phyloP scores from a whole-genome alignment of 345 rosid species.

The Euphorbia tirucalli region DNA sequence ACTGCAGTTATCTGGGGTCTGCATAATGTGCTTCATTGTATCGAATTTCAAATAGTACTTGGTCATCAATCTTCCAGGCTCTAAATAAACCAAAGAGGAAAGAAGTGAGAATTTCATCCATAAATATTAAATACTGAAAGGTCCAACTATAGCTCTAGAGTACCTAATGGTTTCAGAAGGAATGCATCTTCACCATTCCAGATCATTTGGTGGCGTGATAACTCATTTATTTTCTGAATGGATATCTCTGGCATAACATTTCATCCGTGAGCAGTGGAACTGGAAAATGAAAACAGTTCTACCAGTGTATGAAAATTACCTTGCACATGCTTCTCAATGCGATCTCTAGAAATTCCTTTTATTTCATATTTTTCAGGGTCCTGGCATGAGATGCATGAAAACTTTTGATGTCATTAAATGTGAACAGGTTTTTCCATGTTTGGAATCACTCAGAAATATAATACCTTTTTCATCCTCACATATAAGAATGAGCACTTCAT shows the following conservation, averaged over 20 bases:
- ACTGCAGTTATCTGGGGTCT: slow-evolving; percentile 57
- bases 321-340: slow-evolving; percentile 81
- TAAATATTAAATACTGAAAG: slow-evolving; percentile 11
- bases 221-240: slow-evolving; percentile 72
- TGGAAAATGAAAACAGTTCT: slow-evolving; percentile 10
- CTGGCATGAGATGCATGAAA: slow-evolving; percentile 36
- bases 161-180: slow-evolving; percentile 89
- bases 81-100: slow-evolving; percentile 34
- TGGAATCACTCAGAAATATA: slow-evolving; percentile 18
- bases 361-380: slow-evolving; percentile 87
- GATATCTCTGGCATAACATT: slow-evolving; percentile 54
- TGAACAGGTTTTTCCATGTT: slow-evolving; percentile 2
- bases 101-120: slow-evolving; percentile 12
- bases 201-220: slow-evolving; percentile 81
- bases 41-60: slow-evolving; percentile 84
- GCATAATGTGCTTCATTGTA: slow-evolving; percentile 91
- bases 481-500: slow-evolving; percentile 91
- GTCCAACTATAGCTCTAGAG: slow-evolving; percentile 13
- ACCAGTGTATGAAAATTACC: slow-evolving; percentile 38
- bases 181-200: slow-evolving; percentile 88
- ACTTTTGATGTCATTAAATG: slow-evolving; percentile 13
- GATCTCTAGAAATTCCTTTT: slow-evolving; percentile 74
- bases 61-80: slow-evolving; percentile 97
- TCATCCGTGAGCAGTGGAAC: slow-evolving; percentile 22
- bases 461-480: slow-evolving; percentile 89